Percentiles rank a stretch among this genome's conserved stretches.
Conservation (phyloP, 2,329 filamentous ascomycete species). For the Trichoderma breve region DNA sequence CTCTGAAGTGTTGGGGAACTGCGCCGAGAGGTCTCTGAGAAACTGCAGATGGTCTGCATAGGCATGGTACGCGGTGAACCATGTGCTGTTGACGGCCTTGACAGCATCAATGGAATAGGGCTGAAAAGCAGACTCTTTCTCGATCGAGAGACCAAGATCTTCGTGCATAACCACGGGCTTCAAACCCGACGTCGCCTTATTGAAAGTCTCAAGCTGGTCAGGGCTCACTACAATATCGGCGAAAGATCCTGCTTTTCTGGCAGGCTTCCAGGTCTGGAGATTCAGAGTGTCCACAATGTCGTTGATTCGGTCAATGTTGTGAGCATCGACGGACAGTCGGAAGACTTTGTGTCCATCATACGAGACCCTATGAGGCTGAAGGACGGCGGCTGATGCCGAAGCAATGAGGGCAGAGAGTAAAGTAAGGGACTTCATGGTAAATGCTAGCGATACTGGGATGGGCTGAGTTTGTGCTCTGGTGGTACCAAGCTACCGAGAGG, state of each 20-base stretch:
- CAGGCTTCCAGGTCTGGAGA: constrained; percentile 39
- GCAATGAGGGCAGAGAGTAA: constrained; percentile 23
- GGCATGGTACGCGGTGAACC: constrained; percentile 54
- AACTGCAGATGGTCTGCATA: constrained; percentile 52
- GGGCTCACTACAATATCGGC: constrained; percentile 44
- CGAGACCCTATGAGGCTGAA: constrained; percentile 27
- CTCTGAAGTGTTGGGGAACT: constrained; percentile 45
- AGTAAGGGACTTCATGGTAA: constrained; percentile 24
- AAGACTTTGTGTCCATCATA: constrained; percentile 48
- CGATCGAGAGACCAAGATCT: constrained; percentile 40
- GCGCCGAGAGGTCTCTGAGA: constrained; percentile 43
- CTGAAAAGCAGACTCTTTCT: constrained; percentile 33
- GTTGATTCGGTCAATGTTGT: constrained; percentile 32
- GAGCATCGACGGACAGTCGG: constrained; percentile 38
- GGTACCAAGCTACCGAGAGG: background rate
- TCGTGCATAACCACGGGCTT: constrained; percentile 38
- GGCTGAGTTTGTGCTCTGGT: background rate
- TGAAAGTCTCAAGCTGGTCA: constrained; percentile 34
- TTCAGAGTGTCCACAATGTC: constrained; percentile 35
- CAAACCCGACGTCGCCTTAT: constrained; percentile 32
- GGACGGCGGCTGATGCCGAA: constrained; percentile 20
- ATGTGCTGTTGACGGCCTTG: constrained; percentile 32
- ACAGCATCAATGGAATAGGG: constrained; percentile 19
- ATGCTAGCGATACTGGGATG: background rate
- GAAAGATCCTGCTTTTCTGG: constrained; percentile 34